Percentiles rank a stretch among this genome's conserved stretches.
Evolutionary conservation across 2,329 filamentous ascomycete genomes (phyloP).

Genomic region (Alternaria conjuncta): DNA sequence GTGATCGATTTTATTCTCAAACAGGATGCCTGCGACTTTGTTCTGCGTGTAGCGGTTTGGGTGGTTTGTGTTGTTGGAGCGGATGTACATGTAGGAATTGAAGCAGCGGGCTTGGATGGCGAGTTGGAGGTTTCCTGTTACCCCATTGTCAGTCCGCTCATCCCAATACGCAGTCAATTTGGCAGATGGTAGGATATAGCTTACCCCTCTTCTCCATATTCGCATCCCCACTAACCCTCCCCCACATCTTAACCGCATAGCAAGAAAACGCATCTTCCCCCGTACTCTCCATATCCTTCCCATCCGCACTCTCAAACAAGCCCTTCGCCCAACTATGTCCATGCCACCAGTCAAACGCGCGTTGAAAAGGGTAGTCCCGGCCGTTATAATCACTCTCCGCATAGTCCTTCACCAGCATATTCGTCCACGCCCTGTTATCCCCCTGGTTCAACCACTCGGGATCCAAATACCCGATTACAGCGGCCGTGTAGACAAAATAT

Average conservation of each 20-base stretch:
- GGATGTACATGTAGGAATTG: conserved; percentile 82
- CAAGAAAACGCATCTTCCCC: conserved; percentile 89
- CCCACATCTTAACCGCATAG: conserved; percentile 96
- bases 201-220: conserved; percentile 74
- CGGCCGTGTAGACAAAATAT: conserved; percentile 87
- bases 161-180: too few relatives aligned
- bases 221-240: conserved; percentile 73
- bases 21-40: conserved; percentile 73
- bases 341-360: conserved; percentile 91
- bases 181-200: too few relatives aligned
- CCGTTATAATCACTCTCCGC: conserved; percentile 78
- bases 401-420: conserved; percentile 81
- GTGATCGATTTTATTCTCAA: conserved; percentile 96
- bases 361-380: conserved; percentile 73
- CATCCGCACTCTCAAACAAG: conserved; percentile 72
- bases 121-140: conserved; percentile 77
- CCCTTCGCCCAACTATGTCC: conserved; percentile 94
- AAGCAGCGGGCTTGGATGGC: conserved; percentile 76
- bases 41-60: conserved; percentile 81
- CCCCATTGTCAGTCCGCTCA: neutral
- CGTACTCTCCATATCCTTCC: conserved; percentile 85
- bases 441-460: conserved; percentile 68
- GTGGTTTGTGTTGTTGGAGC: conserved; percentile 70
- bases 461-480: conserved; percentile 81
- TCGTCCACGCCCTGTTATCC: conserved; percentile 78